These are phyloP conservation scores for Hypholoma fasciculare DNA, from an alignment of 768 basidiomycete species.

Conservation along the genomic window DNA sequence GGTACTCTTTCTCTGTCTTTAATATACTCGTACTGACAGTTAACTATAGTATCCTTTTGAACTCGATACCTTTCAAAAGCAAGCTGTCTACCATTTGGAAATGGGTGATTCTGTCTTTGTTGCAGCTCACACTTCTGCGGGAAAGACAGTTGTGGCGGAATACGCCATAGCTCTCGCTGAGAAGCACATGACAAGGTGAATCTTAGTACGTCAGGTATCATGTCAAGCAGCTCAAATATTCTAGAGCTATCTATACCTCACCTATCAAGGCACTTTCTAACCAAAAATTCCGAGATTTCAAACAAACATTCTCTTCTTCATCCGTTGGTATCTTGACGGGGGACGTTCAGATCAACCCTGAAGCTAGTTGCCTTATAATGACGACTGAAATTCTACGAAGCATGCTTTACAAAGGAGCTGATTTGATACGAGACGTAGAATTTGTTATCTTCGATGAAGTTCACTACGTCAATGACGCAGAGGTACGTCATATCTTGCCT, in stretches of 20 bases:
- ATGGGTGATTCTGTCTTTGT: slow-evolving; percentile 98
- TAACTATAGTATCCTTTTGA: slow-evolving; percentile 87
- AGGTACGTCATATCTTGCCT: slow-evolving; percentile 51
- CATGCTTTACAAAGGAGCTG: slow-evolving; percentile 99
- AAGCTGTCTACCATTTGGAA: slow-evolving; percentile 97
- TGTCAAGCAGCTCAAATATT: slow-evolving; percentile 11
- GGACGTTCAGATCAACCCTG: slow-evolving; percentile 98
- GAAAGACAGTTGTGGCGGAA: slow-evolving; percentile 98
- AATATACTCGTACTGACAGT: slow-evolving; percentile 22
- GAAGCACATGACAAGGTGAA: slow-evolving; percentile 97
- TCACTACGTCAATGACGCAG: slow-evolving; percentile 98
- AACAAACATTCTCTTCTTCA: slow-evolving; percentile 88
- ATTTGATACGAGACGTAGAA: slow-evolving; percentile 97
- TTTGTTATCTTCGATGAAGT: slow-evolving; percentile 99
- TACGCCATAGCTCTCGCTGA: slow-evolving; percentile 97
- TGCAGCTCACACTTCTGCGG: slow-evolving; percentile 99
- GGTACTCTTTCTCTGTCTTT: slow-evolving; percentile 36
- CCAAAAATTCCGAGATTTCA: slow-evolving; percentile 99
- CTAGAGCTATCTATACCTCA: slow-evolving; percentile 97
- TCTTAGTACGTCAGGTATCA: slow-evolving; percentile 9
- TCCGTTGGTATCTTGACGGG: slow-evolving; percentile 97
- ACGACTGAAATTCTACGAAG: slow-evolving; percentile 97
- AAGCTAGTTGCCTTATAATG: slow-evolving; percentile 96
- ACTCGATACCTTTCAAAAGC: slow-evolving; percentile 97
- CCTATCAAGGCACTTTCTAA: slow-evolving; percentile 99